These are phyloP conservation scores for Spencermartinsiella europaea DNA, from an alignment of 805 yeast genomes.

Conservation along the genomic window DNA sequence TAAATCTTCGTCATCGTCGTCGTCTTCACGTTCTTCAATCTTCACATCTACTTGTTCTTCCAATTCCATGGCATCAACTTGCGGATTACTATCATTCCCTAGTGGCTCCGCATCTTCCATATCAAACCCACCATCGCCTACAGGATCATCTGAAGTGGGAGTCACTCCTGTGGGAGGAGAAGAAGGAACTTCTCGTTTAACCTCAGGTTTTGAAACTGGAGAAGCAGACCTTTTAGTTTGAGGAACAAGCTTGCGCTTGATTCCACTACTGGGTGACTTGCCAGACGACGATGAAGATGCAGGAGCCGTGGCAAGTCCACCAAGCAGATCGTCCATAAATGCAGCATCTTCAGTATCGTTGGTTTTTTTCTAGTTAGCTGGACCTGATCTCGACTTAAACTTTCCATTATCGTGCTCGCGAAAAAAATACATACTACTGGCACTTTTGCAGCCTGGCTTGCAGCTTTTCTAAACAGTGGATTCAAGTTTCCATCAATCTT, in stretches of 20 bases:
- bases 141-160: neutral
- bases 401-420: too few relatives aligned
- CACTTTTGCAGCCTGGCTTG: slow-evolving; percentile 40
- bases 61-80: neutral
- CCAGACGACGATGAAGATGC: slow-evolving; percentile 18
- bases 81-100: slow-evolving; percentile 1
- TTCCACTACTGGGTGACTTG: neutral
- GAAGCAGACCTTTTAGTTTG: neutral
- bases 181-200: slow-evolving; percentile 7
- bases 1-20: slow-evolving; percentile 41
- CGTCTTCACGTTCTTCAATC: slow-evolving; percentile 38
- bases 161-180: slow-evolving; percentile 8
- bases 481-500: slow-evolving; percentile 27
- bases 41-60: slow-evolving; percentile 44
- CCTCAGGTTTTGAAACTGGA: too few relatives aligned
- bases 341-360: slow-evolving; percentile 37
- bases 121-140: slow-evolving; percentile 7
- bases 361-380: slow-evolving; percentile 3
- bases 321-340: slow-evolving; percentile 65
- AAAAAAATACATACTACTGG: neutral
- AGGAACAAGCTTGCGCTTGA: neutral
- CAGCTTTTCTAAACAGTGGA: slow-evolving; percentile 41
- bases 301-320: slow-evolving; percentile 39
- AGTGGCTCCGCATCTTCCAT: slow-evolving; percentile 3
- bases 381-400: too few relatives aligned